These are phyloP conservation scores for Alternaria novae-zelandiae DNA, from an alignment of 2,329 filamentous ascomycete genomes.

Conservation along the genomic window DNA sequence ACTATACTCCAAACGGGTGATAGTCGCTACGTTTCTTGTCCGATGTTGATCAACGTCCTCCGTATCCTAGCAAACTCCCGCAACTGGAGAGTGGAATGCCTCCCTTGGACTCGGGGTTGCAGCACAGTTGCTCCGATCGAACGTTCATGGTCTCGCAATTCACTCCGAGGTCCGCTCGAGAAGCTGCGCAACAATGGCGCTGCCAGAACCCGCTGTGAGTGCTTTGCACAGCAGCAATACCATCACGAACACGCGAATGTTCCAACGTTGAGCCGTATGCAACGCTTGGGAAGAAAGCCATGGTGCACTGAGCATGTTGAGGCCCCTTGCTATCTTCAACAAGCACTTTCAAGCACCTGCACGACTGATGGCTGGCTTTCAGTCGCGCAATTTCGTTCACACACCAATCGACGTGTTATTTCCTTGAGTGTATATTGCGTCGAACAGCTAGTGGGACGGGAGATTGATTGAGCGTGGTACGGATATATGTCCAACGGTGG, in stretches of 20 bases:
- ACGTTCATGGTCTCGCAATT: background rate
- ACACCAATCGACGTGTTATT: background rate
- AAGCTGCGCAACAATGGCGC: background rate
- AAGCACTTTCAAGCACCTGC: background rate
- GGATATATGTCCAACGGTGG: background rate
- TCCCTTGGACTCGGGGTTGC: background rate
- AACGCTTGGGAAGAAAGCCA: background rate
- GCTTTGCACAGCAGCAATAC: background rate
- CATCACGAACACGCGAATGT: background rate
- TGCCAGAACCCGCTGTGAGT: background rate
- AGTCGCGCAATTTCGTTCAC: background rate
- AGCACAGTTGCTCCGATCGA: background rate
- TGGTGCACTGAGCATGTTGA: background rate
- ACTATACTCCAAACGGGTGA: background rate
- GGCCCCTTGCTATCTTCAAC: background rate
- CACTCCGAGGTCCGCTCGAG: background rate
- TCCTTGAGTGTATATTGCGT: background rate
- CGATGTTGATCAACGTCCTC: background rate
- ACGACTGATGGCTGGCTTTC: background rate
- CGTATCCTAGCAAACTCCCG: background rate
- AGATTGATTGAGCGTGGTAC: fast-evolving
- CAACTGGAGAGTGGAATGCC: background rate
- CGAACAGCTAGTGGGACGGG: background rate
- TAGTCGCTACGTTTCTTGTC: background rate
- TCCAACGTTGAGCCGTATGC: background rate